Evolutionary conservation across 2,329 filamentous ascomycete species (phyloP).

Genomic region (Diaporthe nobilis): DNA sequence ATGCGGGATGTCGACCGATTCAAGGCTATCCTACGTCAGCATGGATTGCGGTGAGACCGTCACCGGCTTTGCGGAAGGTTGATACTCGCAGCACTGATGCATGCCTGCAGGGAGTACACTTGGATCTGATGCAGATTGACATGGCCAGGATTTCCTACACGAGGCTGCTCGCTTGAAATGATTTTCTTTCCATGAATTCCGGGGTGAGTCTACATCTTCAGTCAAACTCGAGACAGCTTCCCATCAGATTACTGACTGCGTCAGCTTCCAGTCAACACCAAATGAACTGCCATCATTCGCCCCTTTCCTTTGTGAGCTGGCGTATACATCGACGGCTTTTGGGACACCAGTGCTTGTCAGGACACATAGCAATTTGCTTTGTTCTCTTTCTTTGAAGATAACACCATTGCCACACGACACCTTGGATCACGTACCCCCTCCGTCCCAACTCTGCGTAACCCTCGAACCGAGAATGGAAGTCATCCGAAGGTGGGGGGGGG

Average conservation of each 20-base stretch:
- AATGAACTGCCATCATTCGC: background rate
- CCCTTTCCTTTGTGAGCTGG: slow-evolving; percentile 6
- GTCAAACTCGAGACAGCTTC: background rate
- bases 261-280: background rate
- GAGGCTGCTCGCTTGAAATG: background rate
- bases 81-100: background rate
- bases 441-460: background rate
- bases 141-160: background rate
- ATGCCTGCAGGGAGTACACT: background rate
- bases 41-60: slow-evolving; percentile 42
- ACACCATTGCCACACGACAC: background rate
- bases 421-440: background rate
- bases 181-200: background rate
- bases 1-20: slow-evolving; percentile 43
- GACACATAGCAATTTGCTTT: slow-evolving; percentile 13
- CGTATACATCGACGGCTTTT: background rate
- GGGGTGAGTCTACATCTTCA: slow-evolving; percentile 12
- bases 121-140: slow-evolving; percentile 8
- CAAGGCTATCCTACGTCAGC: slow-evolving; percentile 45
- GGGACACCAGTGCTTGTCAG: background rate
- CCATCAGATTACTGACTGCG: background rate
- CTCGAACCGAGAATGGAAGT: slow-evolving; percentile 20
- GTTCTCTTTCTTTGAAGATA: slow-evolving; percentile 19
- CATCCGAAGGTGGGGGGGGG: background rate
- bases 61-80: background rate